Base-by-base conservation (phyloP, 208 protist genomes). In the Acanthamoeba castellanii region DNA sequence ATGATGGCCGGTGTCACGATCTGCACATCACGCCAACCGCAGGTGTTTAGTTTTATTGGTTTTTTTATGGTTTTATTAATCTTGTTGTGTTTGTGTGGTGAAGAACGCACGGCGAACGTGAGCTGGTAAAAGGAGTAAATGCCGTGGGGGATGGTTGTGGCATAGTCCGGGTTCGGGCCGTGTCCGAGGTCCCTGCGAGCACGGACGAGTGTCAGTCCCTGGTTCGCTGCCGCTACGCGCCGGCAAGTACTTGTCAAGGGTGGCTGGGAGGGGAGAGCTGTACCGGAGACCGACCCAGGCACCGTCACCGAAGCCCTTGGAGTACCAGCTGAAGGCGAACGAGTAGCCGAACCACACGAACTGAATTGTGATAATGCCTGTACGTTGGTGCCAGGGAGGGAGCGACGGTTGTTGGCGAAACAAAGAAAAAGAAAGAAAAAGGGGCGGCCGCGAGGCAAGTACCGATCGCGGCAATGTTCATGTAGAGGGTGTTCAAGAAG, bases 331-430 rank as follows among this genome's bases (percentile, higher is more conserved):
- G 45, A 92, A 92, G 34, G 87, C 52, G 32, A 92, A 92, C 34
- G 64, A 59, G 87, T 92, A 92, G 27, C 87, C 87, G 59, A 92
- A 92, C 87, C 87, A 92, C 37, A 92, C 59, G 42, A 57, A 92
- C 87, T 92, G 87, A 14, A 92, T 76, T 42, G 87, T 92, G 6
- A 92, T 74, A 20, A 92, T 32, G 30, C 87, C 87, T 92, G 87
- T 52, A 5, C 2, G 11, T 20, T n/a, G n/a, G 57, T 82, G 37
- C 42, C 74, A 50, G n/a, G 70, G 30, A 74, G 30, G 25, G 37
- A 42, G 2, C 37, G 3, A 42, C 37, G 37, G 37, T 42, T 1
- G 37, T 42, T 3, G 37, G 37, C 3, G 37, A 42, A 42, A 72
- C 64, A 72, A n/a, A 87, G 22, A 87, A 18, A 34, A 25, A 27